phyloP scores from a whole-genome alignment of 2,329 filamentous ascomycete species.

The Paramyrothecium roridum region DNA sequence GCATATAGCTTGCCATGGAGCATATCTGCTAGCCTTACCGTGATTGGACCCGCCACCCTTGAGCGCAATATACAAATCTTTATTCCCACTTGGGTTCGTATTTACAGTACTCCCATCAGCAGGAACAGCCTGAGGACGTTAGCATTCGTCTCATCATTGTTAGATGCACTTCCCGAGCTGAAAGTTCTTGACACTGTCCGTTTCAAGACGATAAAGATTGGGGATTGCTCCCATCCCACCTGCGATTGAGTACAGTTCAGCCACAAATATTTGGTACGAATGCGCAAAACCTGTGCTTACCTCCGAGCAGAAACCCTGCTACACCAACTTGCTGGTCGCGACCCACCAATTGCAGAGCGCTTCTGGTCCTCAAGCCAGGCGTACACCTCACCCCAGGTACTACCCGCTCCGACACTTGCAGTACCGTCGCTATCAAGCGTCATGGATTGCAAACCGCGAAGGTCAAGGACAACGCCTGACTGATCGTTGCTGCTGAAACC shows the following conservation, averaged over 20 bases:
- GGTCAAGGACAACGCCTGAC: neutral
- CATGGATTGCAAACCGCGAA: neutral
- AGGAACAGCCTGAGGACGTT: neutral
- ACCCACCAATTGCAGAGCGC: neutral
- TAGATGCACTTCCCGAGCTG: neutral
- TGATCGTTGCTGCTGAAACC: neutral
- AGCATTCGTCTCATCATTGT: no score
- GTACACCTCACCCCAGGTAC: conserved; percentile 1
- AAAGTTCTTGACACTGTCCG: neutral
- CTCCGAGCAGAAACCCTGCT: neutral
- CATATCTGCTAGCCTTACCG: neutral
- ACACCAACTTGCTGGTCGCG: neutral
- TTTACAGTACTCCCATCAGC: neutral
- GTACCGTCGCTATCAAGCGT: neutral
- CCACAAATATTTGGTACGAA: neutral
- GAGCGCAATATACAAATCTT: neutral
- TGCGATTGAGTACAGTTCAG: neutral
- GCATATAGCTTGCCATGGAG: neutral
- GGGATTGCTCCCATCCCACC: neutral
- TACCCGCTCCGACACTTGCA: neutral
- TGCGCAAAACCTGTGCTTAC: neutral
- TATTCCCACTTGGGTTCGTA: neutral
- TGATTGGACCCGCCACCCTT: neutral
- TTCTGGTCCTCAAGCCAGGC: neutral
- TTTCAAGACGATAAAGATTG: neutral